These are phyloP conservation scores for Talaromyces marneffei DNA, from an alignment of 2,329 filamentous ascomycete genomes.

Conservation along the genomic window DNA sequence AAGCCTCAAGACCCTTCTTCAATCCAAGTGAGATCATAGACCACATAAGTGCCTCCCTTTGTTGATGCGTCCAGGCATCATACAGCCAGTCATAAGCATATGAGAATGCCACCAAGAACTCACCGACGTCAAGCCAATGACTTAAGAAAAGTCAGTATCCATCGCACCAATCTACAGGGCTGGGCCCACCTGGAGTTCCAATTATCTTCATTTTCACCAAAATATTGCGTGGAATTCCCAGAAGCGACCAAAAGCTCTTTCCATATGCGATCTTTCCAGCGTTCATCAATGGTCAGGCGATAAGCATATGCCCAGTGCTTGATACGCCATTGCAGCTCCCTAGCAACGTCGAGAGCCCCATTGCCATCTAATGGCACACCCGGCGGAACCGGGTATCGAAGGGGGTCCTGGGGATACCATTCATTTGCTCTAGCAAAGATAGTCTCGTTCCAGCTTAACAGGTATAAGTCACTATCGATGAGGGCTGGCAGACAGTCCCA, in stretches of 20 bases:
- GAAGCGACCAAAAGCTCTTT: not conserved
- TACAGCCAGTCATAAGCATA: slow-evolving; percentile 5
- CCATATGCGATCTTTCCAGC: not conserved
- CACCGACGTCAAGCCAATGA: slow-evolving; percentile 1
- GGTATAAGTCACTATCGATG: not conserved
- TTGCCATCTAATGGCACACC: not conserved
- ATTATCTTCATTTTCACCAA: not conserved
- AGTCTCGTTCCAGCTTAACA: not conserved
- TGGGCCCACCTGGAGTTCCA: not conserved
- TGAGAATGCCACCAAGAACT: not conserved
- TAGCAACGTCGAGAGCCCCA: not conserved
- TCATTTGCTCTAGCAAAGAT: not conserved
- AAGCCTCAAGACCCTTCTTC: not conserved
- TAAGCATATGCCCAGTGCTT: slow-evolving; percentile 3
- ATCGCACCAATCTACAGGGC: not conserved
- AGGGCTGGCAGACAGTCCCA: not conserved
- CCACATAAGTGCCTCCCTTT: not conserved
- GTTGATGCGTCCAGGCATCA: not conserved
- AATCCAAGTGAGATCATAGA: slow-evolving; percentile 1
- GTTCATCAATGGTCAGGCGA: not conserved
- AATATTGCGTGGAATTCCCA: not conserved
- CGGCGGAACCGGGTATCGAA: not conserved
- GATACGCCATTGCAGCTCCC: not conserved
- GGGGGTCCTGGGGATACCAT: not conserved
- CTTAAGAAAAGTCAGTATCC: not conserved